Evolutionary conservation across 495 filamentous ascomycete genomes (phyloP).

Genomic region (Lepraria neglecta): DNA sequence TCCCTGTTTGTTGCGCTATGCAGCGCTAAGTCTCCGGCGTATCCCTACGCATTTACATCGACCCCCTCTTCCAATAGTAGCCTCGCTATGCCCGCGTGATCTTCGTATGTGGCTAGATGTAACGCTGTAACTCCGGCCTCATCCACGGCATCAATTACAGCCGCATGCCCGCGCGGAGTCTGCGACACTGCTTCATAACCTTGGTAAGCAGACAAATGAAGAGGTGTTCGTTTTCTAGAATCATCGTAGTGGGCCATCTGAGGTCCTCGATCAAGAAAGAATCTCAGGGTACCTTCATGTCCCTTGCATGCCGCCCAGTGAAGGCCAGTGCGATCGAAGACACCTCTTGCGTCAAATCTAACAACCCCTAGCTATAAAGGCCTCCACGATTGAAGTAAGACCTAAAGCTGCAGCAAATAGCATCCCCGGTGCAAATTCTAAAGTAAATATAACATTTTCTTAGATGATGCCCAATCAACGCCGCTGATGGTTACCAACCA

Average conservation of each 20-base stretch:
- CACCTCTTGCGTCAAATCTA: neutral
- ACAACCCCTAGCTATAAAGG: neutral
- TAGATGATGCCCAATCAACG: too few relatives aligned
- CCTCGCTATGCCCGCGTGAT: neutral
- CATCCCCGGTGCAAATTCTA: too few relatives aligned
- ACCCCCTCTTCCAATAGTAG: constrained; percentile 15
- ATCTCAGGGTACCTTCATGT: neutral
- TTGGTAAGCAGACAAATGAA: neutral
- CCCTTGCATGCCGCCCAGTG: neutral
- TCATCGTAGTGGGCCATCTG: neutral
- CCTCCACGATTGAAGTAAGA: neutral
- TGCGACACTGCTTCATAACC: neutral
- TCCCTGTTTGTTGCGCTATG: neutral
- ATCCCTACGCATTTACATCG: neutral
- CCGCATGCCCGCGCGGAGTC: constrained; percentile 4
- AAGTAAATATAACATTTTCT: too few relatives aligned
- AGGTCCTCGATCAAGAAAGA: constrained; percentile 11
- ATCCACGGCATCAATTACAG: neutral
- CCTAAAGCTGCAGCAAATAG: neutral
- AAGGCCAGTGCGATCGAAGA: neutral
- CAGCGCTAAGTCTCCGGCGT: neutral
- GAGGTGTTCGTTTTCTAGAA: neutral
- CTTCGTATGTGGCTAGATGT: constrained; percentile 17
- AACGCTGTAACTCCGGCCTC: neutral
- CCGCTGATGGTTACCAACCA: too few relatives aligned